Evolutionary conservation across 768 basidiomycete genomes (phyloP).

Genomic region (Suillus weaverae): DNA sequence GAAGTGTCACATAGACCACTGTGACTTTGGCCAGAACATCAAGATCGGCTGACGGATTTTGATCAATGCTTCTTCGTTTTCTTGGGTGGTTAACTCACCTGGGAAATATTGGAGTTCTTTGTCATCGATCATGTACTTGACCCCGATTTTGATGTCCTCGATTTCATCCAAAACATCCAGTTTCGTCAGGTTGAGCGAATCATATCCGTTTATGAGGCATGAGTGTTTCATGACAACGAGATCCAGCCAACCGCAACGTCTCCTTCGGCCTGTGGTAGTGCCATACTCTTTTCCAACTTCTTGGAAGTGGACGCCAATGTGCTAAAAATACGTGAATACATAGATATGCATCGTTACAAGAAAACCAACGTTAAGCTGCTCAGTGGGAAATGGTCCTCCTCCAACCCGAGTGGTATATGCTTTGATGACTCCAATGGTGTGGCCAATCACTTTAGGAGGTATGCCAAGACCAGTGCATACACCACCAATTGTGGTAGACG

Average conservation of each 20-base stretch:
- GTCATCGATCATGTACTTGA: conserved; percentile 77
- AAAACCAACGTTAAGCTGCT: conserved; percentile 79
- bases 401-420: conserved; percentile 99
- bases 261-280: conserved; percentile 86
- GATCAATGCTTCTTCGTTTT: not conserved
- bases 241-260: conserved; percentile 98
- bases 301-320: conserved; percentile 83
- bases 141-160: conserved; percentile 83
- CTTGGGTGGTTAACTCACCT: conserved; percentile 46
- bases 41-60: conserved; percentile 64
- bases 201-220: conserved; percentile 93
- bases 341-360: not conserved
- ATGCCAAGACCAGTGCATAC: conserved; percentile 98
- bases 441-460: conserved; percentile 86
- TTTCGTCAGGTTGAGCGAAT: conserved; percentile 91
- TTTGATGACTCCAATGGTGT: conserved; percentile 90
- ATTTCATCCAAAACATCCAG: conserved; percentile 89
- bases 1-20: conserved; percentile 85
- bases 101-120: conserved; percentile 84
- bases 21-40: conserved; percentile 76
- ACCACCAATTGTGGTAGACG: conserved; percentile 90
- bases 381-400: conserved; percentile 97
- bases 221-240: conserved; percentile 94
- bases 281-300: conserved; percentile 93
- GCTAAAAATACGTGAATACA: conserved; percentile 41